Percentiles rank a stretch among this genome's conserved stretches.
These are phyloP conservation scores for Kwoniella pini DNA, from an alignment of 768 basidiomycete genomes.

Conservation along the genomic window DNA sequence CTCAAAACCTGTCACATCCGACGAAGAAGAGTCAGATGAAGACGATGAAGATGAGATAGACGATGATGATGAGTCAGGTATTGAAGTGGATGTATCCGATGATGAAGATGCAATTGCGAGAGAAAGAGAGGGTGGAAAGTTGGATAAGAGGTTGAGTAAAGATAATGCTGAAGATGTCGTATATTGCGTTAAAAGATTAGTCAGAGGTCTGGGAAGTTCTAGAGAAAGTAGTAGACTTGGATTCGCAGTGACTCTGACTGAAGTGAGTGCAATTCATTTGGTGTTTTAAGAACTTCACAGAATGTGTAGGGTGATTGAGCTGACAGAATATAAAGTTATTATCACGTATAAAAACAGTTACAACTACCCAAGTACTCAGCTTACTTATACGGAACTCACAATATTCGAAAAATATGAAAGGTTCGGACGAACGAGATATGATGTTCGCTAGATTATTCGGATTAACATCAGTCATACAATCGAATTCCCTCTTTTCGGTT, in stretches of 20 bases:
- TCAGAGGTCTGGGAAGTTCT: slow-evolving; percentile 86
- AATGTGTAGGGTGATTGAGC: not conserved
- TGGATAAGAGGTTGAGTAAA: slow-evolving; percentile 58
- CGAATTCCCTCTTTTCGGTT: slow-evolving; percentile 69
- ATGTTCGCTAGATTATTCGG: slow-evolving; percentile 93
- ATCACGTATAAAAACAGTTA: slow-evolving; percentile 73
- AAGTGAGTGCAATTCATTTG: slow-evolving; percentile 74
- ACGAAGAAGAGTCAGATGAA: slow-evolving; percentile 57
- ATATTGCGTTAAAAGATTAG: slow-evolving; percentile 82
- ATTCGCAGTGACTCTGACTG: slow-evolving; percentile 92
- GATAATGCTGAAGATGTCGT: slow-evolving; percentile 87
- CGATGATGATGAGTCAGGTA: slow-evolving; percentile 42
- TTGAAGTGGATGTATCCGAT: slow-evolving; percentile 46
- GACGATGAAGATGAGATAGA: slow-evolving; percentile 49
- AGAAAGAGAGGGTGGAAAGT: slow-evolving; percentile 28
- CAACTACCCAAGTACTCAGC: slow-evolving; percentile 72
- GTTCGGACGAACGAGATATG: slow-evolving; percentile 89
- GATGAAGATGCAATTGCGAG: slow-evolving; percentile 43
- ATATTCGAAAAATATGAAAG: slow-evolving; percentile 72
- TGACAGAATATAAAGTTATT: slow-evolving; percentile 63
- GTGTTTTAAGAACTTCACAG: not conserved
- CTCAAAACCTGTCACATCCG: slow-evolving; percentile 9
- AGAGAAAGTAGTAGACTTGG: slow-evolving; percentile 91
- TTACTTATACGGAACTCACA: slow-evolving; percentile 73
- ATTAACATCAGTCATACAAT: slow-evolving; percentile 78